Percentiles rank a stretch among this genome's conserved stretches.
Evolutionary conservation across 202 grass and related monocot genomes (phyloP).

Genomic region (Zoysia matrella): DNA sequence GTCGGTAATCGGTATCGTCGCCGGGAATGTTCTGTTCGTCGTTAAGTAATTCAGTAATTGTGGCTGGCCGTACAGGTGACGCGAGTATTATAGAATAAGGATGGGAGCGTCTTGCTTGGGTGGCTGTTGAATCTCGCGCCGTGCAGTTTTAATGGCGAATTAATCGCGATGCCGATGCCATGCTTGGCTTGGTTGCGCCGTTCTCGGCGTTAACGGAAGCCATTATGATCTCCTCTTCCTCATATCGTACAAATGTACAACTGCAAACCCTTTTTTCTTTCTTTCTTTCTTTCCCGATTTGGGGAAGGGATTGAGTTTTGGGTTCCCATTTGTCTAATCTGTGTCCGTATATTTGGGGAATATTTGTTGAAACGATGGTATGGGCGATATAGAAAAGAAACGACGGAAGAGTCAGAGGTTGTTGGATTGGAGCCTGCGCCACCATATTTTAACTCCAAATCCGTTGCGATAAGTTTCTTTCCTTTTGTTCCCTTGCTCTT

Average conservation of each 20-base stretch:
- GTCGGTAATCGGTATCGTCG: neutral
- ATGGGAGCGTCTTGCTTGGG: neutral
- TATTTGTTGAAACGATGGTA: constrained; percentile 43
- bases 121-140: constrained; percentile 5
- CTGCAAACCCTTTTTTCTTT: neutral
- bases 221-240: neutral
- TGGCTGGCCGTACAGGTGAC: constrained; percentile 8
- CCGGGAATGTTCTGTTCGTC: neutral
- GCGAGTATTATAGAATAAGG: neutral
- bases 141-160: neutral
- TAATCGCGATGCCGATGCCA: neutral
- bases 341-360: constrained; percentile 14
- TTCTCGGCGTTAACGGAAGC: constrained; percentile 20
- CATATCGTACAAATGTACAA: neutral
- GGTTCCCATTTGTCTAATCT: neutral
- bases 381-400: neutral
- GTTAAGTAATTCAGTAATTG: neutral
- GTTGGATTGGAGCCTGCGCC: constrained; percentile 41
- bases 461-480: constrained; percentile 31
- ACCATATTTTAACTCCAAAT: constrained; percentile 44
- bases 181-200: neutral
- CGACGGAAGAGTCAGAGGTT: constrained; percentile 17
- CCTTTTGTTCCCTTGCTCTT: constrained; percentile 26
- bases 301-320: neutral
- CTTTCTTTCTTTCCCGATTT: neutral